A percentile compares a stretch with the other conserved stretches of the same genome.
Conservation (phyloP, 306 rosid genomes). For the Astragalus glycyphyllos region DNA sequence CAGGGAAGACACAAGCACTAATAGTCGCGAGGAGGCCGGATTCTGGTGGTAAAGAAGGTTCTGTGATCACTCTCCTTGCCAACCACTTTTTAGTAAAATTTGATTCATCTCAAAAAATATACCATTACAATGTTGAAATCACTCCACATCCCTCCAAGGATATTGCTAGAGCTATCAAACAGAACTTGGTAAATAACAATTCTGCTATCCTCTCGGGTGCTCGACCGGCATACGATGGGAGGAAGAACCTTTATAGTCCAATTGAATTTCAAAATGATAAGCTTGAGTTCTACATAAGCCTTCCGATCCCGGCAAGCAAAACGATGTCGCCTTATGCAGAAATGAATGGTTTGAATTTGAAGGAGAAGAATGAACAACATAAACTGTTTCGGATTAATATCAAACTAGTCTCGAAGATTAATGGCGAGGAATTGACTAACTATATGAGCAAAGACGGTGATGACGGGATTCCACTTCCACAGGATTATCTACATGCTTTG, state of each 20-base stretch:
- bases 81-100: constrained; percentile 89
- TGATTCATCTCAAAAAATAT: constrained; percentile 72
- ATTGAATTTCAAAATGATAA: constrained; percentile 82
- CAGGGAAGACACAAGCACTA: constrained; percentile 58
- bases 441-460: constrained; percentile 83
- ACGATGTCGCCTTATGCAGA: constrained; percentile 50
- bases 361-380: constrained; percentile 57
- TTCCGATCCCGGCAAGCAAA: constrained; percentile 66
- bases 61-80: constrained; percentile 78
- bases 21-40: constrained; percentile 91
- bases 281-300: constrained; percentile 85
- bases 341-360: constrained; percentile 44
- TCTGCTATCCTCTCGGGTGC: constrained; percentile 72
- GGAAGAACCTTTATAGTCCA: constrained; percentile 85
- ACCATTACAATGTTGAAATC: constrained; percentile 94
- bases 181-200: constrained; percentile 72
- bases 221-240: constrained; percentile 89
- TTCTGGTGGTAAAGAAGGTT: constrained; percentile 93
- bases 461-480: constrained; percentile 91
- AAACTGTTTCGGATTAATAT: constrained; percentile 77
- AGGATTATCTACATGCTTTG: constrained; percentile 95
- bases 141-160: constrained; percentile 91
- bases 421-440: constrained; percentile 70
- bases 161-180: constrained; percentile 77
- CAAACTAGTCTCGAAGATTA: constrained; percentile 81